Evolutionary conservation across 352 stramenopile species (phyloP).

Genomic region (Phytophthora ramorum): DNA sequence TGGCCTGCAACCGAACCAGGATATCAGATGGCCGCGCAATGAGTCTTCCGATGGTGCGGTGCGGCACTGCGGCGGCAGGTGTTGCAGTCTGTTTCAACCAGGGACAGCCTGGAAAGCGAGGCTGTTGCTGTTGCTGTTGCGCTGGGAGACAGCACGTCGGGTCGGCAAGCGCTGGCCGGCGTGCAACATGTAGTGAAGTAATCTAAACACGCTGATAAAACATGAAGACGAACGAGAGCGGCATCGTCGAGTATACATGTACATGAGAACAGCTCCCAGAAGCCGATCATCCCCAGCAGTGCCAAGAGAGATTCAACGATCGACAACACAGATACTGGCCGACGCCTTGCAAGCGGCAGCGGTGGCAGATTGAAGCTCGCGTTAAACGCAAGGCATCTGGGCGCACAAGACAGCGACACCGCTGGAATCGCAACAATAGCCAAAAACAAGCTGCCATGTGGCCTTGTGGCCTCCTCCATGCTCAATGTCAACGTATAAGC

Average conservation of each 20-base stretch:
- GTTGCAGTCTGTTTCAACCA: slow-evolving; percentile 14
- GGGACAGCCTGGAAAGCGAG: neutral
- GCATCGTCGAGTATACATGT: neutral
- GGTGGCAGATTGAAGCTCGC: neutral
- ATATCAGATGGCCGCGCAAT: neutral
- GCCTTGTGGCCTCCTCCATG: too few species aligned
- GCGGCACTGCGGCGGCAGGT: neutral
- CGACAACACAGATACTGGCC: neutral
- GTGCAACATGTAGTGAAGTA: neutral
- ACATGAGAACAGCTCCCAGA: neutral
- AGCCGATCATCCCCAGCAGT: neutral
- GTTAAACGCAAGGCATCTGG: neutral
- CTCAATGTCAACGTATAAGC: too few species aligned
- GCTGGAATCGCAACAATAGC: slow-evolving; percentile 1
- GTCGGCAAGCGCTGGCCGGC: neutral
- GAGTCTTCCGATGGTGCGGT: neutral
- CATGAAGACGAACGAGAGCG: slow-evolving; percentile 15
- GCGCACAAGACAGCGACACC: neutral
- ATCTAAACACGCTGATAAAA: slow-evolving; percentile 21
- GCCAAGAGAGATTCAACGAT: slow-evolving; percentile 2
- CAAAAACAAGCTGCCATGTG: neutral
- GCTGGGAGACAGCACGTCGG: too few species aligned
- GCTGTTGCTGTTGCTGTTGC: neutral
- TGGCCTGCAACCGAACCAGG: neutral
- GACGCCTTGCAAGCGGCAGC: neutral